phyloP scores from a whole-genome alignment of 345 rosid genomes.

The Rhizophora mangle region DNA sequence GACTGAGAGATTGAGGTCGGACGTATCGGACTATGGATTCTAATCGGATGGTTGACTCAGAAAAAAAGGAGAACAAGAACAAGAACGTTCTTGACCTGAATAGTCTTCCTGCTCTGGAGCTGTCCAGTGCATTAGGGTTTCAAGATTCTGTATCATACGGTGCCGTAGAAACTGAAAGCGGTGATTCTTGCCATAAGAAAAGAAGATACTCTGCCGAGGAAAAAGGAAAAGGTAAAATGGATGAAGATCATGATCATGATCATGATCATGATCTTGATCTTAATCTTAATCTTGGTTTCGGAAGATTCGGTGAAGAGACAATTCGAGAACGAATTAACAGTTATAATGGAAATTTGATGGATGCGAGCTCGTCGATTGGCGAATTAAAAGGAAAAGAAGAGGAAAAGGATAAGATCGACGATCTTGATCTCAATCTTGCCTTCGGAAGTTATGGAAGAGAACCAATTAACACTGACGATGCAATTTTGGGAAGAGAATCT shows the following conservation, averaged over 20 bases:
- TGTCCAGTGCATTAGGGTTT: slow-evolving; percentile 7
- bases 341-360: neutral
- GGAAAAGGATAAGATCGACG: too few species aligned
- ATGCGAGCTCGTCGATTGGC: neutral
- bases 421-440: too few species aligned
- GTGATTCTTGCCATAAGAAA: slow-evolving; percentile 14
- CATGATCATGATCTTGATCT: neutral
- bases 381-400: neutral
- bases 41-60: neutral
- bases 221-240: slow-evolving; percentile 18
- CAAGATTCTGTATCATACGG: neutral
- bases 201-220: slow-evolving; percentile 12
- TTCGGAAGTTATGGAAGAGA: too few species aligned
- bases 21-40: too few species aligned
- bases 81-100: slow-evolving; percentile 17
- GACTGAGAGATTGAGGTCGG: too few species aligned
- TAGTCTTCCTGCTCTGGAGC: slow-evolving; percentile 1
- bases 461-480: too few species aligned
- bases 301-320: neutral
- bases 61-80: neutral
- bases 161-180: slow-evolving; percentile 11
- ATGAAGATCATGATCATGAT: neutral
- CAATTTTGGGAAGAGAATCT: too few species aligned
- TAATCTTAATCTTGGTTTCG: neutral
- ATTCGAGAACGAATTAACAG: neutral